Base-by-base conservation (phyloP, 2,329 filamentous ascomycete species). In the Rasamsonia emersonii region DNA sequence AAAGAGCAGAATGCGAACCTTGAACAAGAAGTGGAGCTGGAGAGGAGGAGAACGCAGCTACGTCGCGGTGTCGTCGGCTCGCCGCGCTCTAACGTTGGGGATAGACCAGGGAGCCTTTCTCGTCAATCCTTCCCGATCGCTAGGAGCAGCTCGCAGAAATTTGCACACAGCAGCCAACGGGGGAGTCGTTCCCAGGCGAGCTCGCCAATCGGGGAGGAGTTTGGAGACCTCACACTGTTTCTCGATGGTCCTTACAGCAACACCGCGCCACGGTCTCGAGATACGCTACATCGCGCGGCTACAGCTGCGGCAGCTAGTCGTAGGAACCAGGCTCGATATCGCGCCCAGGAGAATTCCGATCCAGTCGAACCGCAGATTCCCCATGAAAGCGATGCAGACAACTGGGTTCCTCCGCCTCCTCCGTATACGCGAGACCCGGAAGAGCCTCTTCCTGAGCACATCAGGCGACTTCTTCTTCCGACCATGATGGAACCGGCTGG, bases 381-480 rank as follows among this genome's bases (percentile, higher is more conserved):
- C 3, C 83, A 91, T 54, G 84, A 91, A 56, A 89, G 83, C 41
- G 84, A 91, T 52, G 83, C 84, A 3, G 85, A 91, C 47, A 85
- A 88, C 46, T 93, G 85, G 85, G 81, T 86, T 4, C 82, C 84
- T 4, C 85, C 85, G 4, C 85, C 85, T 6, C 85, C 85, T 3
- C 83, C 83, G 1, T 93, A 93, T 38, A 53, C 49, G 14, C 54
- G 46, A 6, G 50, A 61, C 13, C 41, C 57, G 9, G 53, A 54
- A 16, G 44, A 30, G 19, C 54, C 56, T n/a, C 46, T 62, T 5
- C 59, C 59, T n/a, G 56, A 59, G 9, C 45, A 56, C 36, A 39
- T 62, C 8, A 47, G 44, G 41, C 45, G 50, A 32, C 47, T 49
- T 3, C 47, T 62, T 31, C 46, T 60, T 33, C 54, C 54, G 16